phyloP scores from a whole-genome alignment of 768 basidiomycete genomes.

The Pisolithus albus region DNA sequence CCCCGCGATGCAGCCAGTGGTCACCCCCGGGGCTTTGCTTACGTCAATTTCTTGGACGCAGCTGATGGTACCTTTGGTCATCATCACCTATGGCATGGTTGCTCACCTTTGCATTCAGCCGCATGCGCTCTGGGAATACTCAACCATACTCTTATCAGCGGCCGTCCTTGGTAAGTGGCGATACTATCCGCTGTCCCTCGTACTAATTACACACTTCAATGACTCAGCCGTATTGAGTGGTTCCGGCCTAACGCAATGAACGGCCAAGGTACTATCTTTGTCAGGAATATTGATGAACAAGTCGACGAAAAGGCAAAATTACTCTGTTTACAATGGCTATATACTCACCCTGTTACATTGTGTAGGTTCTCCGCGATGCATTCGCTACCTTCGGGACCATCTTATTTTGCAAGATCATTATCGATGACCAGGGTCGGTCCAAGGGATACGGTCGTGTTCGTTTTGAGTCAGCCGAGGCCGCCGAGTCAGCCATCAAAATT shows the following conservation, averaged over 20 bases:
- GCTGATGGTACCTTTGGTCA: slow-evolving; percentile 63
- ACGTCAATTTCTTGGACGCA: slow-evolving; percentile 97
- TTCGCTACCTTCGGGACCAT: slow-evolving; percentile 99
- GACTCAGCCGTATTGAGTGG: slow-evolving; percentile 95
- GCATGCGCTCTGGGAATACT: slow-evolving; percentile 98
- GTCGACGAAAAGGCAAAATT: slow-evolving; percentile 89
- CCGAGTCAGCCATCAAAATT: slow-evolving; percentile 92
- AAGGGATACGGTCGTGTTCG: slow-evolving; percentile 99
- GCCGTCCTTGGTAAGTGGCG: slow-evolving; percentile 78
- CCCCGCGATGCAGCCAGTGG: slow-evolving; percentile 99
- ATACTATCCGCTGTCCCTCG: not conserved
- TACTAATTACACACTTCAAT: slow-evolving; percentile 3
- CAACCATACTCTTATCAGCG: slow-evolving; percentile 98
- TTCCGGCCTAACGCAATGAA: slow-evolving; percentile 99
- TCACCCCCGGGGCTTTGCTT: slow-evolving; percentile 98
- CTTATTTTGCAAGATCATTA: slow-evolving; percentile 97
- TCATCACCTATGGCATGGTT: not conserved
- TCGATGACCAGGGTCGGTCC: slow-evolving; percentile 90
- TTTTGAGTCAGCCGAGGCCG: slow-evolving; percentile 96
- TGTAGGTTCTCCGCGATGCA: slow-evolving; percentile 94
- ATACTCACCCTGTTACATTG: slow-evolving; percentile 1
- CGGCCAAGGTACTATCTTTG: slow-evolving; percentile 99
- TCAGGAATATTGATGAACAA: slow-evolving; percentile 95
- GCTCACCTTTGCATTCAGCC: slow-evolving; percentile 39
- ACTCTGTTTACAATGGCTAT: not conserved